Evolutionary conservation across 1,284 basidiomycete species (phyloP), one percentile per base, ranked within the genome.

Genomic region (Apiotrichum akiyoshidainum): DNA sequence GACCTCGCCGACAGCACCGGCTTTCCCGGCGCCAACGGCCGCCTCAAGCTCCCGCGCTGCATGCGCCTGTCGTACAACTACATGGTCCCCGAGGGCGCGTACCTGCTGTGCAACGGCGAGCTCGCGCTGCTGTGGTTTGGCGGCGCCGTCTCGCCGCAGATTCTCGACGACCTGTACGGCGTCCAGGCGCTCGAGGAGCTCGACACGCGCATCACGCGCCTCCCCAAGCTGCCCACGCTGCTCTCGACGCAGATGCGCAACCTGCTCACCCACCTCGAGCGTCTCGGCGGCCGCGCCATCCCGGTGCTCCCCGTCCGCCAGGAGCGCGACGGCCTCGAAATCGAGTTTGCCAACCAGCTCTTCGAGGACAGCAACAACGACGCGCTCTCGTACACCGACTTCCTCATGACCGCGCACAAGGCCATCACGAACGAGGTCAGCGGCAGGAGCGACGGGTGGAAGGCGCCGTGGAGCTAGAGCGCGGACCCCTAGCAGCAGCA

Each of bases 361-460:
- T 86, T 97, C 14, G 96, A 99, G 79, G 96, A 99, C 78, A 86
- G 89, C 74, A 99, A 99, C 76, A 97, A 97, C 70, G 94, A 92
- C 47, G 89, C 89, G 0, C 85, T 96, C 85, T 86, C 87, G 1
- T 93, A 93, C 77, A 77, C 87, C 8, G 90, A 94, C 73, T 91
- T 75, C 55, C 59, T 79, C 35, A 79, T 77, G 76, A 72, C 70
- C 1, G 71, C 73, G 34, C 78, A 79, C 61, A 74, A 72, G 56
- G 63, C 68, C 6, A 76, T 79, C n/a, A 78, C 76, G 47, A 77
- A 78, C 48, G 78, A 78, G 58, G 57, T 78, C 52, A 72, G 68
- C 48, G 77, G 76, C n/a, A 74, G 70, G 45, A 59, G 65, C n/a
- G 73, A 75, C 14, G 70, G 75, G 14, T 78, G 77, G 77, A 69